Base-by-base conservation (phyloP, 257 asterid species). In the Solanum appendiculatum region DNA sequence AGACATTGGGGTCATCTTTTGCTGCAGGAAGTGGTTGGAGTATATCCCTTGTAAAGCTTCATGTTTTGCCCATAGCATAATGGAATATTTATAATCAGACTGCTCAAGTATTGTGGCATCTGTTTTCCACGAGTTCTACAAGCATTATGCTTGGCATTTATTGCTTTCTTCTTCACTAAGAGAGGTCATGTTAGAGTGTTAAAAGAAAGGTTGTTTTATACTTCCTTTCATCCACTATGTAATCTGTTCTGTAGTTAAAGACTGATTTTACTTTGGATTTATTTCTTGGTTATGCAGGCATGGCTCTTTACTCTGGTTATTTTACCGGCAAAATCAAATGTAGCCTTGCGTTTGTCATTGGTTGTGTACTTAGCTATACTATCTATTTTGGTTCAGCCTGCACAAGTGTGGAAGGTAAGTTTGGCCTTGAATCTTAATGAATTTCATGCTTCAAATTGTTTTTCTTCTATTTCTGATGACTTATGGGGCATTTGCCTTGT, bases 271-370 rank as follows among this genome's bases (percentile, higher is more conserved):
- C 84, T 78, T 15, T 89, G 60, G 85, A 84, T 51, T 80, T 82
- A 60, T 20, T 23, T 78, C 73, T 86, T 87, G 83, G 31, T 89
- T 91, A 68, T 85, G 91, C 90, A 97, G 99, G 98, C 93, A 85
- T 97, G 99, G 99, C 95, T 97, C 60, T 91, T 95, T 83, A 95
- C 95, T 10, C 88, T 97, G 90, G 98, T 95, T 89, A 84, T 97
- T 88, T 87, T 97, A 89, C 99, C 99, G 56, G 99, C 99, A 86
- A 93, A 92, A 88, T 91, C 98, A 13, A 90, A 90, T 46, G 86
- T 91, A 51, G 66, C 85, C 39, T 88, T 94, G 87, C 98, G 99
- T 60, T 85, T 94, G 37, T 96, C 96, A 46, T 88, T 97, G 46
- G 98, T 97, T 31, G 83, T 86, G 64, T 94, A 87, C 88, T 94